These are phyloP conservation scores for Blastobotrys arbuscula DNA, from an alignment of 1,139 yeast species.

Conservation along the genomic window DNA sequence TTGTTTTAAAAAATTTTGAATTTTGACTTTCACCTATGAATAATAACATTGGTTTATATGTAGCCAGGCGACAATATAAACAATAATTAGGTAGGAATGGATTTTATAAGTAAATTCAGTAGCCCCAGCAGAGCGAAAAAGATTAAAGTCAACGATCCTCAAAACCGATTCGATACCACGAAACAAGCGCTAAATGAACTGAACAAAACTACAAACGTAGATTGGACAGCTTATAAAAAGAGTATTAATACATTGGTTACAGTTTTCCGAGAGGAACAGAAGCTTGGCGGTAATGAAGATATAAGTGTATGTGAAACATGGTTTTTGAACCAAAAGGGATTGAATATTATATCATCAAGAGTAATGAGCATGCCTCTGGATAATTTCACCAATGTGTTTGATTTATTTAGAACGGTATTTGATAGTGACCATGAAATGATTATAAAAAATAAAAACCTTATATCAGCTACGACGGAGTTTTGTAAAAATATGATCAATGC, in stretches of 20 bases:
- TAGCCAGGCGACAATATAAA: no score
- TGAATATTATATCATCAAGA: slow-evolving; percentile 16
- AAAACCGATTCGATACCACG: slow-evolving; percentile 18
- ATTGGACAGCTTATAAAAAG: slow-evolving; percentile 1
- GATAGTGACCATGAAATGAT: slow-evolving; percentile 16
- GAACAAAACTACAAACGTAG: not conserved
- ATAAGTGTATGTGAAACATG: slow-evolving; percentile 17
- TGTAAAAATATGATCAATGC: slow-evolving; percentile 17
- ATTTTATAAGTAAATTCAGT: slow-evolving; percentile 7
- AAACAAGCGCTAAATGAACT: slow-evolving; percentile 16
- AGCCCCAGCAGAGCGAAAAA: slow-evolving; percentile 1
- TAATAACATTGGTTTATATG: no score
- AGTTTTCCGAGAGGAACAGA: slow-evolving; percentile 16
- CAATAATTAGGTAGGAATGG: not conserved
- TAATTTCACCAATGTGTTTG: slow-evolving; percentile 8
- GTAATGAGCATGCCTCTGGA: slow-evolving; percentile 16
- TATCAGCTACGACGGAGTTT: slow-evolving; percentile 19
- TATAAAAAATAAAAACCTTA: slow-evolving; percentile 16
- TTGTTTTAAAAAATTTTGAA: no score
- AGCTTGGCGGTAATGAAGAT: slow-evolving; percentile 1
- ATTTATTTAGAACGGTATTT: slow-evolving; percentile 18
- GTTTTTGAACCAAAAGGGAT: slow-evolving; percentile 19
- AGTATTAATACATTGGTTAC: slow-evolving; percentile 3
- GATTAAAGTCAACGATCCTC: slow-evolving; percentile 10
- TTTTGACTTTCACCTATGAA: no score